Conservation (phyloP, 2,329 filamentous ascomycete genomes). For the Fusarium hostae region DNA sequence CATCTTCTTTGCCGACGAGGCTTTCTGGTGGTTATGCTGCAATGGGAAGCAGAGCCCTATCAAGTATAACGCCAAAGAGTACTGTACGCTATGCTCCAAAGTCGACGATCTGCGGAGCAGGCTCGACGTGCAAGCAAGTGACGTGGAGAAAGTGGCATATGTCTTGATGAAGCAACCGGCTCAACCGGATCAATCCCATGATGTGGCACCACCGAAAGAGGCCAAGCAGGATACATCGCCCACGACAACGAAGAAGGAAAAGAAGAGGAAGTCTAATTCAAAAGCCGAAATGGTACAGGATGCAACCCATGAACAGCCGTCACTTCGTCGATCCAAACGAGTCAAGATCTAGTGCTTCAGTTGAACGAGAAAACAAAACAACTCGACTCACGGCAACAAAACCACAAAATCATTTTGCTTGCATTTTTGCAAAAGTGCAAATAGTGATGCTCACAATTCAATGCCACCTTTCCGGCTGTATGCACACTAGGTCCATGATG, state of each 20-base stretch:
- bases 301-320: slow-evolving; percentile 20
- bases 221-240: slow-evolving; percentile 11
- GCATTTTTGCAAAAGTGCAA: not conserved
- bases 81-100: slow-evolving; percentile 62
- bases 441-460: not conserved
- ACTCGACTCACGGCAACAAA: not conserved
- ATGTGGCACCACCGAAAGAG: slow-evolving; percentile 10
- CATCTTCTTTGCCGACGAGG: slow-evolving; percentile 85
- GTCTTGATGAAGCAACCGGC: slow-evolving; percentile 66
- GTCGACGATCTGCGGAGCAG: slow-evolving; percentile 58
- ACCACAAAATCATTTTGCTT: not conserved
- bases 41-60: slow-evolving; percentile 62
- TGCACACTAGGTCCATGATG: not conserved
- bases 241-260: slow-evolving; percentile 8
- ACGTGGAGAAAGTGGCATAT: slow-evolving; percentile 77
- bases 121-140: slow-evolving; percentile 66
- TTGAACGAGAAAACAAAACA: not conserved
- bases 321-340: slow-evolving; percentile 43
- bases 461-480: not conserved
- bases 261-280: slow-evolving; percentile 39
- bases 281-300: slow-evolving; percentile 19
- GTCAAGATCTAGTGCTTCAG: slow-evolving; percentile 23
- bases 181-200: slow-evolving; percentile 6
- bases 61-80: slow-evolving; percentile 78
- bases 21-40: slow-evolving; percentile 77